Conservation (phyloP, 768 basidiomycete genomes). For the Mycena vulgaris region DNA sequence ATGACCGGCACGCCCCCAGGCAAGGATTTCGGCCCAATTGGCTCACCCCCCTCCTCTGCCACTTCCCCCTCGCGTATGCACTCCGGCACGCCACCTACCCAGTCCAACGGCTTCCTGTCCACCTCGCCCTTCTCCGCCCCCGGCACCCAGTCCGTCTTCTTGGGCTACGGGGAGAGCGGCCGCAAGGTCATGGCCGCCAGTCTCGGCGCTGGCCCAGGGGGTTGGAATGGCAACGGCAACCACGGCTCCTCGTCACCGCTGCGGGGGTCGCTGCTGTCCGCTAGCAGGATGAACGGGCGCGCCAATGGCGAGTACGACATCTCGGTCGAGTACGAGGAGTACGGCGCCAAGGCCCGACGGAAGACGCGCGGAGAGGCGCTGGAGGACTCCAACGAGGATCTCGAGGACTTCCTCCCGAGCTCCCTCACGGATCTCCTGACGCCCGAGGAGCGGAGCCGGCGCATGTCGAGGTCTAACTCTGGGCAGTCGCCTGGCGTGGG, state of each 20-base stretch:
- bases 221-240: constrained; percentile 47
- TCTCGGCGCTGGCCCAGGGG: constrained; percentile 55
- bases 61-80: constrained; percentile 42
- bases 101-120: constrained; percentile 56
- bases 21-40: constrained; percentile 86
- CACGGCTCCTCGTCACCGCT: constrained; percentile 20
- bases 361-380: constrained; percentile 35
- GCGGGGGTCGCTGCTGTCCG: constrained; percentile 29
- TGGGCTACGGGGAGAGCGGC: constrained; percentile 50
- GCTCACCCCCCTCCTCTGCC: constrained; percentile 76
- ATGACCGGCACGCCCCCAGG: constrained; percentile 52
- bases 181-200: constrained; percentile 55
- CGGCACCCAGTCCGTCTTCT: constrained; percentile 71
- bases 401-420: constrained; percentile 92
- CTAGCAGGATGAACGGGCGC: constrained; percentile 35
- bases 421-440: constrained; percentile 92
- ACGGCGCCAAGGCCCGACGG: constrained; percentile 37
- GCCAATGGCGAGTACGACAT: constrained; percentile 49
- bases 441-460: constrained; percentile 85
- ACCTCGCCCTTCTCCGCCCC: constrained; percentile 87
- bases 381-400: constrained; percentile 76
- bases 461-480: constrained; percentile 84
- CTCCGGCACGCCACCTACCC: constrained; percentile 50
- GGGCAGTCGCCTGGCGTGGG: constrained; percentile 50
- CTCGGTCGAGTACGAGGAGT: constrained; percentile 56